Conservation (phyloP, 768 basidiomycete species). For the Lactarius trivialis region DNA sequence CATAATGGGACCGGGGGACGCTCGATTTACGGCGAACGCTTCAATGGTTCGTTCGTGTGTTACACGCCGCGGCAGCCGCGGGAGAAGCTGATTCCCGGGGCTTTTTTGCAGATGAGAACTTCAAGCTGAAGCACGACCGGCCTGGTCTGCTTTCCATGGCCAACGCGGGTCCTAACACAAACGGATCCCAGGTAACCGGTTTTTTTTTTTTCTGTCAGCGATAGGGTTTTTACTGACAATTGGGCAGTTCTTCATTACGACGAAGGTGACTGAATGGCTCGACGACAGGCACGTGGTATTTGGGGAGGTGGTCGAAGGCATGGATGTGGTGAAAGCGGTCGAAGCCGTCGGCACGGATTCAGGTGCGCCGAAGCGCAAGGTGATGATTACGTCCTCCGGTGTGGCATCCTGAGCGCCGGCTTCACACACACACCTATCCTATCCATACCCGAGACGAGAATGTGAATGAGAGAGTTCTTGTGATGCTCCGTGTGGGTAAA, state of each 20-base stretch:
- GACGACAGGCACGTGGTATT: conserved; percentile 41
- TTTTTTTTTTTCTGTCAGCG: too few species aligned
- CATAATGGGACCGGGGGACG: conserved; percentile 34
- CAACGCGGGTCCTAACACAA: conserved; percentile 45
- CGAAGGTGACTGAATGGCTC: conserved; percentile 33
- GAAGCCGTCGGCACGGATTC: conserved; percentile 27
- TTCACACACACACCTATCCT: neutral
- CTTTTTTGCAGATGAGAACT: conserved; percentile 42
- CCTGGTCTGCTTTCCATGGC: conserved; percentile 44
- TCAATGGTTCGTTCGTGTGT: conserved; percentile 28
- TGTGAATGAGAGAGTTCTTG: neutral
- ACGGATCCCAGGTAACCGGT: conserved; percentile 45
- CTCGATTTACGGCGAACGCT: conserved; percentile 35
- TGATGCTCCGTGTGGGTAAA: neutral
- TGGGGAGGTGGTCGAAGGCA: conserved; percentile 37
- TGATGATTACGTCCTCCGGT: conserved; percentile 20
- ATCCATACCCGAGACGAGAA: too few species aligned
- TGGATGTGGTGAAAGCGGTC: conserved; percentile 35
- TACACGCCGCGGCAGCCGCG: neutral
- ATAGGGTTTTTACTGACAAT: neutral
- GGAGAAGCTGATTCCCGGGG: too few species aligned
- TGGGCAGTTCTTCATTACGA: conserved; percentile 38
- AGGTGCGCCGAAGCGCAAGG: conserved; percentile 11
- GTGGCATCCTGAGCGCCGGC: neutral
- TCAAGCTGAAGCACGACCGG: conserved; percentile 33